Percentiles rank a stretch among this genome's conserved stretches.
phyloP scores from a whole-genome alignment of 345 rosid genomes.

The Eucalyptus curtisii region DNA sequence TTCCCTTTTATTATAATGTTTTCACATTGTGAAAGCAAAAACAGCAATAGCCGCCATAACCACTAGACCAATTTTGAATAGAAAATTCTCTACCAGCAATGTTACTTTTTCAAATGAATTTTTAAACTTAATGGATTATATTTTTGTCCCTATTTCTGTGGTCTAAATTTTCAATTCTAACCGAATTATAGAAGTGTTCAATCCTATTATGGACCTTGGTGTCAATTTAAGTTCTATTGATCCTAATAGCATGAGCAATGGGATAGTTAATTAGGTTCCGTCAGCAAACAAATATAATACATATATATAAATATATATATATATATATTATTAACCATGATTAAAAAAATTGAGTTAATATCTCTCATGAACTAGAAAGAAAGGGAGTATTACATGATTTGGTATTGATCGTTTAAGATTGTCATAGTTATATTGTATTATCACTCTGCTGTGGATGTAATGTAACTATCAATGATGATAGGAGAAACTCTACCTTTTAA shows the following conservation, averaged over 20 bases:
- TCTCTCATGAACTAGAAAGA: neutral
- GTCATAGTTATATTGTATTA: neutral
- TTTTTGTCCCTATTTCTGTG: neutral
- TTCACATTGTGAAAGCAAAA: neutral
- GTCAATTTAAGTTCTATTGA: neutral
- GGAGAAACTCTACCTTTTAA: neutral
- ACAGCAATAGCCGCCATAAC: neutral
- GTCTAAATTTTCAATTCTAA: neutral
- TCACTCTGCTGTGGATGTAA: neutral
- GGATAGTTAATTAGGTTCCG: neutral
- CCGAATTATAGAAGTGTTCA: neutral
- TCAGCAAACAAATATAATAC: neutral
- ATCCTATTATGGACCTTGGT: neutral
- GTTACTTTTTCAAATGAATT: neutral
- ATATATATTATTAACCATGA: neutral
- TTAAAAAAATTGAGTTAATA: too few relatives aligned
- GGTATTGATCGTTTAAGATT: neutral
- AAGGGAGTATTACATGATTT: neutral
- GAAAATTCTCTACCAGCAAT: neutral
- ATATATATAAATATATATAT: too few relatives aligned
- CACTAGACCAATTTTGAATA: neutral
- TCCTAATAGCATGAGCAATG: neutral
- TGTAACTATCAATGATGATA: neutral
- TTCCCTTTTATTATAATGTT: neutral
- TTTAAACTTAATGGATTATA: neutral